Conservation (phyloP, 257 asterid genomes). For the Cinchona pubescens region DNA sequence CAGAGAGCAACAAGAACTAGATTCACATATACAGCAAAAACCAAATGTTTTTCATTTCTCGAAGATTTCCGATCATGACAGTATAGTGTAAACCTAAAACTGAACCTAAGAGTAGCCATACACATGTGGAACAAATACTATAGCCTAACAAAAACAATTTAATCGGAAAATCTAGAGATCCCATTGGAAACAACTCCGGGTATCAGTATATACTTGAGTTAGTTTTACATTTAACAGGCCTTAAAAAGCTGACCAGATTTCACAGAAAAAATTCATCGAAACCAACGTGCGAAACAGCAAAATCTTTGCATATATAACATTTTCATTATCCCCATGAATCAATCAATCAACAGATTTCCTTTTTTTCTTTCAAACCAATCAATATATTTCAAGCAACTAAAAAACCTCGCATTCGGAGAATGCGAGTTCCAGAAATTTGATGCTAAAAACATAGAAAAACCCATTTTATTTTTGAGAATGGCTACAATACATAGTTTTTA, state of each 20-base stretch:
- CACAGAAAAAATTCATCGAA: background rate
- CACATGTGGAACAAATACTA: background rate
- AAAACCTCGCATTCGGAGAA: no score
- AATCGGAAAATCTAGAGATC: background rate
- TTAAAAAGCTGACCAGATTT: background rate
- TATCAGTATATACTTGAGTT: background rate
- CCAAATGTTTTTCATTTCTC: background rate
- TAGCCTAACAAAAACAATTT: background rate
- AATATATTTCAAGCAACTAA: no score
- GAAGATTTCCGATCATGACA: background rate
- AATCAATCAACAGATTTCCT: background rate
- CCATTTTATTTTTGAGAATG: no score
- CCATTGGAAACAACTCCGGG: background rate
- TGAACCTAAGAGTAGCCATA: background rate
- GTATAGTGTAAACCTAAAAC: background rate
- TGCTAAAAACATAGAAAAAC: no score
- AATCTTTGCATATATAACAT: background rate
- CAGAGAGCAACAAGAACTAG: background rate
- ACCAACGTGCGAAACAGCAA: background rate
- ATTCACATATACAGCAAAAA: background rate
- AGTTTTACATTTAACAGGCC: background rate
- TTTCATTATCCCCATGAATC: background rate
- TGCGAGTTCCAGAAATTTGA: no score
- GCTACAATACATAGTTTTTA: no score
- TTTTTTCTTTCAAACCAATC: no score